Base-by-base conservation (phyloP, 495 filamentous ascomycete genomes). In the Rusavskia elegans region DNA sequence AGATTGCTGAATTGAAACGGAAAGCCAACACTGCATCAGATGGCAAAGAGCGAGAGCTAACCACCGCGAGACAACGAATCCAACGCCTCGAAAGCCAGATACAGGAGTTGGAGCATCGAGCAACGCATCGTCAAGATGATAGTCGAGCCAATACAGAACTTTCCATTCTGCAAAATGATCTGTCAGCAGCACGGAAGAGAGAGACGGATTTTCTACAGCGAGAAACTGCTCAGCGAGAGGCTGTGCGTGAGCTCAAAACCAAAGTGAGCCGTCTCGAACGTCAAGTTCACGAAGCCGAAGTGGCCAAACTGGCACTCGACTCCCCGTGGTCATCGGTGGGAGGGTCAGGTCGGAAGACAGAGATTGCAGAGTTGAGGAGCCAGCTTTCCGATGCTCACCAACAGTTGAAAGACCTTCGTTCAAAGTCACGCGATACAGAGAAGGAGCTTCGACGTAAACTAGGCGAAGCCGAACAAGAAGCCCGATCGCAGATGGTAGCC, bases 351-450 rank as follows among this genome's bases (percentile, higher is more conserved):
- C 69, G 75, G 32, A 79, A 85, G 50, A 73, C 71, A 17, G 83
- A 86, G 60, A 56, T 86, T 13, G 70, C 75, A 13, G 77, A 74
- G 49, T 61, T 85, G 30, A 74, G 81, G 17, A 75, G 73, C 40
- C 79, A 85, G 59, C 68, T 87, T 39, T 69, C 78, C 3, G 71
- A 79, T 21, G 73, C 79, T 8, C 77, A 82, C 54, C 73, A 79
- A 45, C 68, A 78, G 16, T 62, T 81, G 5, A 73, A 72, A 38
- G 80, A 85, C 35, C 55, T 77, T 52, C 78, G 77, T 49, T 54
- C 61, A 16, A 75, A 77, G 59, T 61, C 58, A 68, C 73, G 49
- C 60, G 71, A 48, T 67, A 69, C 14, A 45, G 58, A 61, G 19
- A 32, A 54, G 16, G 53, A 53, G 48, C 57, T 75, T 14, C 72